Evolutionary conservation across 106 monocot species (phyloP).

Genomic region (Alisma plantagoaquatica): DNA sequence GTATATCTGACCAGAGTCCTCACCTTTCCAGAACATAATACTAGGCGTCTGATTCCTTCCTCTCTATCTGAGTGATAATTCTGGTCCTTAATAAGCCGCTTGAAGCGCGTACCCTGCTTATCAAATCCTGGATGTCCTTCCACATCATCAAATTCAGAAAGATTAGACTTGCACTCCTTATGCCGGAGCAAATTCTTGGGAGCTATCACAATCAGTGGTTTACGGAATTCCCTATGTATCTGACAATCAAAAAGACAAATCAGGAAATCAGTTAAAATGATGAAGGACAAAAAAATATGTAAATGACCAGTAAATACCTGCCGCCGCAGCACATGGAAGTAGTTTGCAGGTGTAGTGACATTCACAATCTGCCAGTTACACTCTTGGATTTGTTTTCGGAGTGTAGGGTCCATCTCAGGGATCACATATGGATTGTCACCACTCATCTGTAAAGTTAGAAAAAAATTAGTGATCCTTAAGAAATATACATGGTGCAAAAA

Average conservation of each 20-base stretch:
- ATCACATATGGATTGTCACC: conserved; percentile 88
- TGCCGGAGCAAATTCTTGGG: conserved; percentile 94
- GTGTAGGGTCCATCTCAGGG: conserved; percentile 96
- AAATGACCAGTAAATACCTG: conserved; percentile 33
- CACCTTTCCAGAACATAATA: conserved; percentile 96
- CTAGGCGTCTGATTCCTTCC: conserved; percentile 73
- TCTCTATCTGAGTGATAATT: conserved; percentile 73
- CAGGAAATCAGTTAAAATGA: not conserved
- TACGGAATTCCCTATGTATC: conserved; percentile 95
- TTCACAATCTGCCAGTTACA: conserved; percentile 99
- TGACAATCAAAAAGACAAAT: conserved; percentile 13
- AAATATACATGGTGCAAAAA: not conserved
- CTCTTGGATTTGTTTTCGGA: conserved; percentile 89
- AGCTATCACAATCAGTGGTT: conserved; percentile 83
- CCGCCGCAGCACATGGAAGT: conserved; percentile 90
- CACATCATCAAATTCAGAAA: conserved; percentile 95
- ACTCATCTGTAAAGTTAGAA: conserved; percentile 60
- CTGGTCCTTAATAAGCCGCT: conserved; percentile 91
- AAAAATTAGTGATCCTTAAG: not conserved
- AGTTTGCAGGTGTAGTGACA: conserved; percentile 95
- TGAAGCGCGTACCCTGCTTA: conserved; percentile 98
- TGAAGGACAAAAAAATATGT: not conserved
- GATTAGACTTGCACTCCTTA: conserved; percentile 90
- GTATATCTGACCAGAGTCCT: not conserved
- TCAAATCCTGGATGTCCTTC: conserved; percentile 92